Conservation (phyloP, 345 rosid genomes). For the Erysimum cheiranthoides region DNA sequence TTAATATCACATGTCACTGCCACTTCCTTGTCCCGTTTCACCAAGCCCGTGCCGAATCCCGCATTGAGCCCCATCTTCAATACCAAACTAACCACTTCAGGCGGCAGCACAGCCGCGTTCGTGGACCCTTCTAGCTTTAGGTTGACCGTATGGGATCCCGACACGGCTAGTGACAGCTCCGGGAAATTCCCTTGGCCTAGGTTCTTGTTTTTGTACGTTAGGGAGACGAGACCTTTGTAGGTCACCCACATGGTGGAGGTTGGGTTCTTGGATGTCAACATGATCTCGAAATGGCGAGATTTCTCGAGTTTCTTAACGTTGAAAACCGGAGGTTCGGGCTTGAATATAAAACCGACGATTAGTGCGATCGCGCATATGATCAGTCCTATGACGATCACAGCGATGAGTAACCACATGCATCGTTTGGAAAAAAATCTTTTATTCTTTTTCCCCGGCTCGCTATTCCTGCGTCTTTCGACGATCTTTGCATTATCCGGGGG, state of each 20-base stretch:
- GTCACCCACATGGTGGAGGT: slow-evolving; percentile 35
- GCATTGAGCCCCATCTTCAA: slow-evolving; percentile 42
- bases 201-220: slow-evolving; percentile 27
- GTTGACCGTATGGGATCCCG: slow-evolving; percentile 9
- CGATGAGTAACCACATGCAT: slow-evolving; percentile 7
- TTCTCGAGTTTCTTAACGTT: slow-evolving; percentile 18
- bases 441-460: neutral
- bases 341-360: slow-evolving; percentile 24
- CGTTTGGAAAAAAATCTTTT: slow-evolving; percentile 20
- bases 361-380: slow-evolving; percentile 11
- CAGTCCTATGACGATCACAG: slow-evolving; percentile 21
- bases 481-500: slow-evolving; percentile 53
- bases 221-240: slow-evolving; percentile 30
- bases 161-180: slow-evolving; percentile 11
- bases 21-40: slow-evolving; percentile 44
- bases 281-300: slow-evolving; percentile 20
- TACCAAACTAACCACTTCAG: slow-evolving; percentile 29
- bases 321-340: slow-evolving; percentile 29
- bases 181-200: slow-evolving; percentile 26
- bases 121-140: slow-evolving; percentile 26
- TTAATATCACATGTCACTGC: slow-evolving; percentile 56
- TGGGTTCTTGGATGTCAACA: slow-evolving; percentile 35
- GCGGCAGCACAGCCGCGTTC: slow-evolving; percentile 1
- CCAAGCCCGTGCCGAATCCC: slow-evolving; percentile 33
- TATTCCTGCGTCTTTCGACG: slow-evolving; percentile 31